Base-by-base conservation (phyloP, 1,284 basidiomycete species). In the Chalciporus sp. region DNA sequence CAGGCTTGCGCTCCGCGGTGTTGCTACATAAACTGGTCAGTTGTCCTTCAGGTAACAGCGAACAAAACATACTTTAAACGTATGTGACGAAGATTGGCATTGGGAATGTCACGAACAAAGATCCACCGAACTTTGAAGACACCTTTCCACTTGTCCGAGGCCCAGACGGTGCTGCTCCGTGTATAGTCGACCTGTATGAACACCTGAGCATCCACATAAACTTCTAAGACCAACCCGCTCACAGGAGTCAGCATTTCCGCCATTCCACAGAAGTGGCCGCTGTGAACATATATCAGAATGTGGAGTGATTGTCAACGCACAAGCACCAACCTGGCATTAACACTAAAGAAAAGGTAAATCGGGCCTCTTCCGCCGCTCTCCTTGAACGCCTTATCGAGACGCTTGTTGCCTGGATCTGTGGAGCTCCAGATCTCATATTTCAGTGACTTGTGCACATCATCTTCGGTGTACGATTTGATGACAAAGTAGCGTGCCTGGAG, bases 371-470 rank as follows among this genome's bases (percentile, higher is more conserved):
- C 88, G 23, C 82, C 83, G 26, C 84, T 90, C 68, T 98, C 95
- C 68, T 93, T 90, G 81, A 95, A 97, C 1, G 95, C 95, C 70
- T 92, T 92, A 70, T 98, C 95, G 16, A 98, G 84, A 27, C 95
- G 81, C 76, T 97, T 96, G 71, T 98, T 98, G 5, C 95, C 95
- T 1, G 95, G 88, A 68, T 95, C 93, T 0, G 95, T 97, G 16
- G 92, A 95, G 56, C 93, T 94, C 95, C 95, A 97, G 58, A 97
- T 97, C 73, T 96, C 95, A 67, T 95, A 95, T 67, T 96, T 95
- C 62, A 96, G 81, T 12, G 91, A 94, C 72, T 97, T 97, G 75
- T 97, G 95, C 2, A 98, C 95, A 66, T 98, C 95, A 64, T 98
- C 95, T 71, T 98, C 95, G 2, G 95, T 98, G 74, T 95, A 98